These are phyloP conservation scores for Sarocladiaceae sp. DNA, from an alignment of 2,329 filamentous ascomycete species.

Conservation along the genomic window DNA sequence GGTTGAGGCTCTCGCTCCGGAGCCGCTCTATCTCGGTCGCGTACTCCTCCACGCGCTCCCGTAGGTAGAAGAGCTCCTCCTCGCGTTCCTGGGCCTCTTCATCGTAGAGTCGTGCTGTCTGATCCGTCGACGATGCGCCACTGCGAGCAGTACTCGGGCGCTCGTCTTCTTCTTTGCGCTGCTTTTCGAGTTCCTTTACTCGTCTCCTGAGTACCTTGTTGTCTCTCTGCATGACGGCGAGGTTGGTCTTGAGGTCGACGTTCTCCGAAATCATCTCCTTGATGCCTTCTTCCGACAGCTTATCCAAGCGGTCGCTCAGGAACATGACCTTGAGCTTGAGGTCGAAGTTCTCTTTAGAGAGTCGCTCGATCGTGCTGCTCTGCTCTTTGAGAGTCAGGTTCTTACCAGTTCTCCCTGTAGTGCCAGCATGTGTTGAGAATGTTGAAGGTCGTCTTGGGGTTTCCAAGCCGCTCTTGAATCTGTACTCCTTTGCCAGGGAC, in stretches of 20 bases:
- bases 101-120: conserved; percentile 51
- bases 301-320: conserved; percentile 86
- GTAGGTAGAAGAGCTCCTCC: conserved; percentile 79
- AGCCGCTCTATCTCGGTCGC: conserved; percentile 80
- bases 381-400: conserved; percentile 93
- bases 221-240: conserved; percentile 86
- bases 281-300: conserved; percentile 90
- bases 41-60: conserved; percentile 82
- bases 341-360: conserved; percentile 98
- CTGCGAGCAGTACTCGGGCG: conserved; percentile 58
- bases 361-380: conserved; percentile 90
- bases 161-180: conserved; percentile 62
- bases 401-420: conserved; percentile 53
- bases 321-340: conserved; percentile 97
- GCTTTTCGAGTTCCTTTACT: conserved; percentile 82
- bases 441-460: conserved; percentile 56
- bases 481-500: conserved; percentile 81
- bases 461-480: conserved; percentile 63
- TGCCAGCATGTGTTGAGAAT: conserved; percentile 34
- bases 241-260: conserved; percentile 86
- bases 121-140: conserved; percentile 52
- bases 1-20: conserved; percentile 69
- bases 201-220: conserved; percentile 78
- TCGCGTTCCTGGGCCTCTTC: conserved; percentile 66
- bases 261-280: conserved; percentile 99